phyloP scores from a whole-genome alignment of 2,329 filamentous ascomycete genomes.

The Cyanodermella asteris region DNA sequence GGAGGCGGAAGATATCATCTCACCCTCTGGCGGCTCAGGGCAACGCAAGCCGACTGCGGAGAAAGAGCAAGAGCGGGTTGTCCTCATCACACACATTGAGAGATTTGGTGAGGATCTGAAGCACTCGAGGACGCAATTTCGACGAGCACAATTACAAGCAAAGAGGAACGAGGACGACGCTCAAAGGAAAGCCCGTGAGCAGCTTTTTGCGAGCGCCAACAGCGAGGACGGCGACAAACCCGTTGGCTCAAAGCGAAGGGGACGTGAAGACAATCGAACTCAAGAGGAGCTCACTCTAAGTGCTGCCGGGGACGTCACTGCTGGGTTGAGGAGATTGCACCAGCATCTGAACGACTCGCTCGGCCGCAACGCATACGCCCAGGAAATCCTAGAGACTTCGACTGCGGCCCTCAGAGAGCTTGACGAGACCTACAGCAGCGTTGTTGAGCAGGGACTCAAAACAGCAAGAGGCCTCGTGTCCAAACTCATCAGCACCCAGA shows the following conservation, averaged over 20 bases:
- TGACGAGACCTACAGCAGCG: conserved; percentile 55
- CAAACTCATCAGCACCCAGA: conserved; percentile 65
- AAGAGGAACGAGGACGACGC: conserved; percentile 54
- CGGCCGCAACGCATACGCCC: conserved; percentile 67
- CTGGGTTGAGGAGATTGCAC: conserved; percentile 65
- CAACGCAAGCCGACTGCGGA: not conserved
- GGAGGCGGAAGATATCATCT: conserved; percentile 45
- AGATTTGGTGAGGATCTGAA: conserved; percentile 21
- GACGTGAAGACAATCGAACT: conserved; percentile 29
- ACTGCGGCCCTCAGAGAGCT: conserved; percentile 64
- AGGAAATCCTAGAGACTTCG: conserved; percentile 68
- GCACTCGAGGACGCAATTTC: conserved; percentile 46
- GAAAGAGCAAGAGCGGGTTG: conserved; percentile 7
- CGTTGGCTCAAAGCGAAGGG: conserved; percentile 11
- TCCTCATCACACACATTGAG: no score
- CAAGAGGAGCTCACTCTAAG: conserved; percentile 53
- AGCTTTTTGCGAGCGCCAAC: conserved; percentile 49
- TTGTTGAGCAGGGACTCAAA: conserved; percentile 56
- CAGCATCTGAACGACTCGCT: conserved; percentile 70
- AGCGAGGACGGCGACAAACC: conserved; percentile 20
- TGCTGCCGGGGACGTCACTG: conserved; percentile 65
- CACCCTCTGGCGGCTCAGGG: conserved; percentile 1
- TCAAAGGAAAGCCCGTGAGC: conserved; percentile 52
- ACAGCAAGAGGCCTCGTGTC: conserved; percentile 55
- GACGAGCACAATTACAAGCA: conserved; percentile 59